These are phyloP conservation scores for Colletotrichum sp. DNA, from an alignment of 2,329 filamentous ascomycete species.

Conservation along the genomic window DNA sequence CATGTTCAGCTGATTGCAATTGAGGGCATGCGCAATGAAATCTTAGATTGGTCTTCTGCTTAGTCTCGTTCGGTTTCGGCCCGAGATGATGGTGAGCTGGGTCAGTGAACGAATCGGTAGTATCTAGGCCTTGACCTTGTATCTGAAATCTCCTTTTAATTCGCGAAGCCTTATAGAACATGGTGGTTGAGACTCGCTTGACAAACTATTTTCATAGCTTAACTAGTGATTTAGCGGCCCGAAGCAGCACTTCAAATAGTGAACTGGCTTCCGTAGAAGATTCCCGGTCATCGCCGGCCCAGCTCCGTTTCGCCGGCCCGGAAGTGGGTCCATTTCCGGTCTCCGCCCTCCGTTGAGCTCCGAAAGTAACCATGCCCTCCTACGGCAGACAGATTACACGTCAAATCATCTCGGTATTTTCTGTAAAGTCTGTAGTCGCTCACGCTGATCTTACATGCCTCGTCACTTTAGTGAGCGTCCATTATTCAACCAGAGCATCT, in stretches of 20 bases:
- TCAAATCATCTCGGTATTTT: neutral
- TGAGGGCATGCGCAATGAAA: accelerated
- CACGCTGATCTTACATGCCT: neutral
- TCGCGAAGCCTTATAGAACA: neutral
- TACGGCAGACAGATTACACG: accelerated
- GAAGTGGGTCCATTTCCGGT: accelerated
- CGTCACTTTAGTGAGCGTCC: neutral
- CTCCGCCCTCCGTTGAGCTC: too few relatives aligned
- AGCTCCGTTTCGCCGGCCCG: neutral
- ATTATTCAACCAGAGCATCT: neutral
- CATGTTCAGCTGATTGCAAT: accelerated
- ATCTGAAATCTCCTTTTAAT: neutral
- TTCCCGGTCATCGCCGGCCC: neutral
- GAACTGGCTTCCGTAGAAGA: neutral
- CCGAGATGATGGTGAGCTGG: accelerated
- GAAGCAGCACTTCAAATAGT: accelerated
- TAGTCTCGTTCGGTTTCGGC: accelerated
- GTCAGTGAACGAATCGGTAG: neutral
- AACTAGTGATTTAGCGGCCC: accelerated
- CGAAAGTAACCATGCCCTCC: neutral
- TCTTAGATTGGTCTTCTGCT: neutral
- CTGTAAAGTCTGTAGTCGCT: accelerated
- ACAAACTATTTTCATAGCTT: accelerated
- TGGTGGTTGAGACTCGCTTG: accelerated
- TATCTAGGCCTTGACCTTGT: neutral